phyloP scores from a whole-genome alignment of 371 early-diverging fungal genomes.

The Mucor irregularis region DNA sequence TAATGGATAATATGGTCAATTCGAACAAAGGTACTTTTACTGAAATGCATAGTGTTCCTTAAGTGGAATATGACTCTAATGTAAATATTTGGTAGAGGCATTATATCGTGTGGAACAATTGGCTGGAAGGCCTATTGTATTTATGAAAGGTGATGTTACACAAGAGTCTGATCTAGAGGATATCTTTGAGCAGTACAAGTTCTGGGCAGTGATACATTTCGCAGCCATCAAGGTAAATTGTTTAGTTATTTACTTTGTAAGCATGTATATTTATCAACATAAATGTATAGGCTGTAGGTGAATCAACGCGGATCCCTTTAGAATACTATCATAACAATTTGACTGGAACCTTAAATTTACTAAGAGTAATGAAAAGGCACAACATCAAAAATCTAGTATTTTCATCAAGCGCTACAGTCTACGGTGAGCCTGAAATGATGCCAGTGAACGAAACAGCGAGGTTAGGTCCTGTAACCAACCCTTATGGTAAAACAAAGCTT shows the following conservation, averaged over 20 bases:
- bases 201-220: slow-evolving; percentile 87
- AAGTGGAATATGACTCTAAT: not conserved
- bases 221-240: slow-evolving; percentile 75
- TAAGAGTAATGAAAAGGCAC: slow-evolving; percentile 66
- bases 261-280: not conserved
- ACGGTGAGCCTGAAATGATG: slow-evolving; percentile 61
- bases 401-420: slow-evolving; percentile 86
- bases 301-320: slow-evolving; percentile 81
- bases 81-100: slow-evolving; percentile 35
- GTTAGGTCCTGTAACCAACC: slow-evolving; percentile 71
- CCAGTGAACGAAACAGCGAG: slow-evolving; percentile 66
- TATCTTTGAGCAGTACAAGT: slow-evolving; percentile 66
- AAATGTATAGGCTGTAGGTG: slow-evolving; percentile 73
- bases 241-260: no score
- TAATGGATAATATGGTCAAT: slow-evolving; percentile 81
- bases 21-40: slow-evolving; percentile 48
- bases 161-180: slow-evolving; percentile 47
- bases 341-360: slow-evolving; percentile 73
- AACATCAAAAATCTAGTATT: slow-evolving; percentile 78
- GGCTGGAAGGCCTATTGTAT: slow-evolving; percentile 42
- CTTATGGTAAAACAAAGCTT: slow-evolving; percentile 87
- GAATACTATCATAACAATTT: slow-evolving; percentile 89
- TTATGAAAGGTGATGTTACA: slow-evolving; percentile 47
- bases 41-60: no score
- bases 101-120: slow-evolving; percentile 46